Evolutionary conservation across 495 filamentous ascomycete species (phyloP).

Genomic region (Penicillium verhagenii): DNA sequence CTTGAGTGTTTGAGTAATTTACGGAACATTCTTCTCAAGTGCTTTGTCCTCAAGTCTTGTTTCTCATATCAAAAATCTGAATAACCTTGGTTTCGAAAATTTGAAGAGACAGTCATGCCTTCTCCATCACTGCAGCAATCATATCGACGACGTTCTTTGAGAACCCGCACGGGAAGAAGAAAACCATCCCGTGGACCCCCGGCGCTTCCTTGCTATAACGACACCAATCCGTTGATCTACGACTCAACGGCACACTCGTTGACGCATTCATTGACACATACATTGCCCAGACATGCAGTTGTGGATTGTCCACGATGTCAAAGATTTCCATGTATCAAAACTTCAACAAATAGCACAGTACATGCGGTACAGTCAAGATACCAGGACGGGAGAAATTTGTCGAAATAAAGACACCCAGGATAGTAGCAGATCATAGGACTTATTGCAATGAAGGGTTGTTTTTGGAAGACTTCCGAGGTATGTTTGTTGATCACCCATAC

Average conservation of each 20-base stretch:
- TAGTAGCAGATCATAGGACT: background rate
- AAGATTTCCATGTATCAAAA: background rate
- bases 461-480: background rate
- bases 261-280: constrained; percentile 27
- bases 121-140: background rate
- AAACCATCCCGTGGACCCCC: background rate
- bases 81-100: too few relatives aligned
- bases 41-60: too few relatives aligned
- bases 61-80: too few relatives aligned
- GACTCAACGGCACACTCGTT: constrained; percentile 21
- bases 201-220: constrained; percentile 18
- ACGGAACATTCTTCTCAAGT: too few relatives aligned
- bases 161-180: background rate
- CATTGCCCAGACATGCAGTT: constrained; percentile 15
- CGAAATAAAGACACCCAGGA: background rate
- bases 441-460: background rate
- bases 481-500: background rate
- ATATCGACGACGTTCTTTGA: background rate
- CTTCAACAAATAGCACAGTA: background rate
- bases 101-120: background rate
- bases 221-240: constrained; percentile 21
- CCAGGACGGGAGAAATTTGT: background rate
- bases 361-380: background rate
- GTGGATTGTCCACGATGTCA: constrained; percentile 21
- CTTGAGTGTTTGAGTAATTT: too few relatives aligned